Evolutionary conservation across 1,284 basidiomycete species (phyloP).

Genomic region (Naganishia sp.): DNA sequence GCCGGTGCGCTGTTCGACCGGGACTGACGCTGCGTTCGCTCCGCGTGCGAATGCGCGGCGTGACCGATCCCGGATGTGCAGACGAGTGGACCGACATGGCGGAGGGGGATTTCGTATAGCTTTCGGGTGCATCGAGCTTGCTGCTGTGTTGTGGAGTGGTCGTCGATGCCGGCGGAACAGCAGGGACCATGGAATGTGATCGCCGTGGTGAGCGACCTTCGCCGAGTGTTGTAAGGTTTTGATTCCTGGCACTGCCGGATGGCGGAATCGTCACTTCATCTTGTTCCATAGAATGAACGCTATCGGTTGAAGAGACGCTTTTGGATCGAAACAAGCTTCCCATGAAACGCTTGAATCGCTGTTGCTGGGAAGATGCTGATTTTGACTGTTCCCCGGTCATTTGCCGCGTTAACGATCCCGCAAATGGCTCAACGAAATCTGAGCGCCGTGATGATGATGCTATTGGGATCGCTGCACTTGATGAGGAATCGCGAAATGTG

Average conservation of each 20-base stretch:
- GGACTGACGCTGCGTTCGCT: conserved; percentile 27
- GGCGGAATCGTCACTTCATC: neutral
- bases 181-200: neutral
- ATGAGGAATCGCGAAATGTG: neutral
- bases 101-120: neutral
- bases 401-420: no score
- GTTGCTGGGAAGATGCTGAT: conserved; percentile 1
- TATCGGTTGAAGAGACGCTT: conserved; percentile 6
- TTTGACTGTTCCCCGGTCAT: neutral
- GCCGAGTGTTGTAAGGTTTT: neutral
- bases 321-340: conserved; percentile 25
- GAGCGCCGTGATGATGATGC: no score
- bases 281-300: no score
- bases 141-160: neutral
- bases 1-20: neutral
- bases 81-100: conserved; percentile 5
- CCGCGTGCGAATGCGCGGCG: conserved; percentile 25
- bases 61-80: conserved; percentile 21
- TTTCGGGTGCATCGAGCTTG: neutral
- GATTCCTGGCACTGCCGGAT: neutral
- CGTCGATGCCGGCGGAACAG: neutral
- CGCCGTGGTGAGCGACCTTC: conserved; percentile 2
- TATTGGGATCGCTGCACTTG: no score
- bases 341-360: conserved; percentile 28
- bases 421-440: no score